Percentiles rank a stretch among this genome's conserved stretches.
Evolutionary conservation across 2,329 filamentous ascomycete species (phyloP).

Genomic region (Colletotrichum sp.): DNA sequence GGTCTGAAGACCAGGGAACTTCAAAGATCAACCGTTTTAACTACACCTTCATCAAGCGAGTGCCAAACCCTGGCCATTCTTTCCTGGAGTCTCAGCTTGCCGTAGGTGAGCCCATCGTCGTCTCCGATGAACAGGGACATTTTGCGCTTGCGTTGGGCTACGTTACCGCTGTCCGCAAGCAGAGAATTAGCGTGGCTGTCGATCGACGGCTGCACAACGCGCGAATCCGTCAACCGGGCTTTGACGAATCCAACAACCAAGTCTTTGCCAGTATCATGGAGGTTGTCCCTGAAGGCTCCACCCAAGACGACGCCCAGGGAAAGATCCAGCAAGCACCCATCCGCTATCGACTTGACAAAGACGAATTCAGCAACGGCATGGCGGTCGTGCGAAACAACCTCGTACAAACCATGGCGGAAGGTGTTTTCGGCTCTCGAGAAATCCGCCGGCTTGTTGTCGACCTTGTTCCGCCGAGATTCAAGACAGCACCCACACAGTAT

Average conservation of each 20-base stretch:
- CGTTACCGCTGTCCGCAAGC: slow-evolving; percentile 77
- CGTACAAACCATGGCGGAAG: slow-evolving; percentile 87
- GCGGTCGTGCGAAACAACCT: slow-evolving; percentile 93
- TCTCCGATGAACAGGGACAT: slow-evolving; percentile 93
- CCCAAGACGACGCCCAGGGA: slow-evolving; percentile 54
- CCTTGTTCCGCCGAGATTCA: slow-evolving; percentile 75
- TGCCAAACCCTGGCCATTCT: slow-evolving; percentile 67
- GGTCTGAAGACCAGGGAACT: slow-evolving; percentile 69
- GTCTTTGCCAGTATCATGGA: slow-evolving; percentile 93
- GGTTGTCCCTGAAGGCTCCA: slow-evolving; percentile 63
- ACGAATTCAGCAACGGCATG: slow-evolving; percentile 99
- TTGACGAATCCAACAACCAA: slow-evolving; percentile 80
- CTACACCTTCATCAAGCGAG: slow-evolving; percentile 83
- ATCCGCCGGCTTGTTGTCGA: slow-evolving; percentile 84
- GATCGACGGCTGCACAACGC: slow-evolving; percentile 90
- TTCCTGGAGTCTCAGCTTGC: slow-evolving; percentile 91
- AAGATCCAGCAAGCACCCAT: slow-evolving; percentile 60
- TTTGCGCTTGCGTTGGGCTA: slow-evolving; percentile 95
- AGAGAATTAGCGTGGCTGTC: slow-evolving; percentile 84
- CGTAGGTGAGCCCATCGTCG: slow-evolving; percentile 90
- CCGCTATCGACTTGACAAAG: slow-evolving; percentile 89
- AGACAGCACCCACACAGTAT: slow-evolving; percentile 66
- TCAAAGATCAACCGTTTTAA: slow-evolving; percentile 90
- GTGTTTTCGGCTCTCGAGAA: slow-evolving; percentile 71
- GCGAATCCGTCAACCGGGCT: slow-evolving; percentile 75